Evolutionary conservation across 108 stramenopile genomes (phyloP).

Genomic region (Discostella pseudostelligera): DNA sequence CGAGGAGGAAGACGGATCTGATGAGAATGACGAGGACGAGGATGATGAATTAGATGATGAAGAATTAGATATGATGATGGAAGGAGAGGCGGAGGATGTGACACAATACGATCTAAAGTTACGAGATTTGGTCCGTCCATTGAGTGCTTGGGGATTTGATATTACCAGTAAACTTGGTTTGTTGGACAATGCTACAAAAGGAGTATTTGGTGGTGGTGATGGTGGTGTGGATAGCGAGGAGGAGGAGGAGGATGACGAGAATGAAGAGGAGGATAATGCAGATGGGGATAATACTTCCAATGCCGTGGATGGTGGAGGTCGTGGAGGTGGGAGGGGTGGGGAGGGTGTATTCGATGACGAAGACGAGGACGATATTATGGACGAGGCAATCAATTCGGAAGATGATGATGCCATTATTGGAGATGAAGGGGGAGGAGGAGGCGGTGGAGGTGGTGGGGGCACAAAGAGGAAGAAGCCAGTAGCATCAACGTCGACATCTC

Average conservation of each 20-base stretch:
- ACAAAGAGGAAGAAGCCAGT: conserved; percentile 21
- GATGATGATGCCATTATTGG: conserved; percentile 11
- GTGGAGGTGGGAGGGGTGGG: conserved; percentile 7
- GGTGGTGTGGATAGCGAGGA: conserved; percentile 31
- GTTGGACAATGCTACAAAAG: conserved; percentile 27
- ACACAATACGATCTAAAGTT: conserved; percentile 50
- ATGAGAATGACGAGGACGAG: conserved; percentile 29
- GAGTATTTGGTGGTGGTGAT: no score
- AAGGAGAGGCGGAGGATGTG: conserved; percentile 47
- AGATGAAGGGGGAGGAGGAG: conserved; percentile 10
- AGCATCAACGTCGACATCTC: conserved; percentile 5
- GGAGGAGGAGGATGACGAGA: conserved; percentile 32
- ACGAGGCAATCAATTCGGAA: conserved; percentile 9
- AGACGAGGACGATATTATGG: conserved; percentile 16
- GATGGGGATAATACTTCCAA: conserved; percentile 13
- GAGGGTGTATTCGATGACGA: conserved; percentile 15
- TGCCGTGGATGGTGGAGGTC: no score
- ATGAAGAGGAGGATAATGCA: conserved; percentile 27
- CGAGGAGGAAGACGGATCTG: conserved; percentile 5
- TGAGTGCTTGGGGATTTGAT: conserved; percentile 80
- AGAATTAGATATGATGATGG: conserved; percentile 59
- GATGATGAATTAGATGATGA: conserved; percentile 35
- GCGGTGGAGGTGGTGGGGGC: conserved; percentile 1
- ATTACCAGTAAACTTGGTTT: conserved; percentile 73
- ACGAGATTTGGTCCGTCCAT: conserved; percentile 69